Conservation (phyloP, 2,329 filamentous ascomycete species). For the Ophiostoma populinum region DNA sequence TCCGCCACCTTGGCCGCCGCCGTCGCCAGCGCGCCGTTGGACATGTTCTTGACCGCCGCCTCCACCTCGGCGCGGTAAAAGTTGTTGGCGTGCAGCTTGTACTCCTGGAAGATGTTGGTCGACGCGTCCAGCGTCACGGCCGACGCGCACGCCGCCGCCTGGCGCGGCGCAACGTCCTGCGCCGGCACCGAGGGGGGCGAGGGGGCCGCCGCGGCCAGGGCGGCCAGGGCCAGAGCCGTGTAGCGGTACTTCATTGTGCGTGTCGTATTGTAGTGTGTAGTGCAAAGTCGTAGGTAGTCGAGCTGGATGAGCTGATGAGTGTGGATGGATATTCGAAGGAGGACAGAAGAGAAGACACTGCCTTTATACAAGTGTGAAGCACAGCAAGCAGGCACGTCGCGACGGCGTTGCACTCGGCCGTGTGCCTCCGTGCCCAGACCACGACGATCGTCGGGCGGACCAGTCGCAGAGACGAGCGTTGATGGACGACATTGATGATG, state of each 20-base stretch:
- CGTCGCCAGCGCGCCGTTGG: slow-evolving; percentile 15
- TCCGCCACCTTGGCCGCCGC: slow-evolving; percentile 20
- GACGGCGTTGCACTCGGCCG: too few species aligned
- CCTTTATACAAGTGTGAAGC: too few species aligned
- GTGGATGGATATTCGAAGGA: too few species aligned
- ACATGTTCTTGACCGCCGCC: slow-evolving; percentile 17
- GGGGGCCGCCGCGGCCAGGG: slow-evolving; percentile 19
- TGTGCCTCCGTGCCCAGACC: too few species aligned
- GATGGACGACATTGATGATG: too few species aligned
- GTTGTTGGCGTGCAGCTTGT: slow-evolving; percentile 23
- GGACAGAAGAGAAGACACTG: too few species aligned
- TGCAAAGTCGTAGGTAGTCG: too few species aligned
- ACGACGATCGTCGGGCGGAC: too few species aligned
- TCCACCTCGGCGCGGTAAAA: slow-evolving; percentile 22
- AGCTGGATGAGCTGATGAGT: too few species aligned
- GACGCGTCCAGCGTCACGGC: slow-evolving; percentile 21
- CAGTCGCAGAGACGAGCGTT: too few species aligned
- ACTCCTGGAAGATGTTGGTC: slow-evolving; percentile 21
- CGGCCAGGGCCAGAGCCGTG: slow-evolving; percentile 18
- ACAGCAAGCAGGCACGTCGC: too few species aligned
- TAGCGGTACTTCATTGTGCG: slow-evolving; percentile 23
- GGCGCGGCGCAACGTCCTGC: slow-evolving; percentile 14
- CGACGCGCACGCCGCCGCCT: slow-evolving; percentile 17
- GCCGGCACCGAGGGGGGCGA: slow-evolving; percentile 17
- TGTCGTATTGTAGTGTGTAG: too few species aligned